These are phyloP conservation scores for Claviceps maximensis DNA, from an alignment of 2,329 filamentous ascomycete genomes.

Conservation along the genomic window DNA sequence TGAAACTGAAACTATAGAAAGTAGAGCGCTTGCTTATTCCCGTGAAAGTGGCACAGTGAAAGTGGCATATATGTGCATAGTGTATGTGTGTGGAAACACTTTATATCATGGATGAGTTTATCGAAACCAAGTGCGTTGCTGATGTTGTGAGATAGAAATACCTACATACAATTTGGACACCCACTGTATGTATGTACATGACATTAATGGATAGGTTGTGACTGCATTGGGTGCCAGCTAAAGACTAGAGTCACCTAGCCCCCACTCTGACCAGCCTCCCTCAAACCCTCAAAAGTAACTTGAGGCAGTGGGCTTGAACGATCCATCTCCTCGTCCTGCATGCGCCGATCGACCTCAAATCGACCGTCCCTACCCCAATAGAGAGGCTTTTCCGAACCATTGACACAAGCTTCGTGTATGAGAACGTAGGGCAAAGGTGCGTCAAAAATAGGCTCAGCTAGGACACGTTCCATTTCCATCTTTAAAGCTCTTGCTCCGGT, in stretches of 20 bases:
- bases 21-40: neutral
- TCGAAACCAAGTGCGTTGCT: too few relatives aligned
- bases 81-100: neutral
- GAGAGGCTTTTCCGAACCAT: conserved; percentile 42
- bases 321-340: conserved; percentile 47
- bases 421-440: conserved; percentile 64
- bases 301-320: conserved; percentile 9
- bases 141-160: too few relatives aligned
- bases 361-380: conserved; percentile 60
- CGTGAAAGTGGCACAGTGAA: neutral
- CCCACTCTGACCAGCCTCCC: conserved; percentile 34
- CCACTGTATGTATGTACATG: neutral
- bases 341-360: conserved; percentile 53
- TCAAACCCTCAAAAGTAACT: conserved; percentile 26
- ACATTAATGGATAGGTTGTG: too few relatives aligned
- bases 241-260: too few relatives aligned
- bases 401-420: conserved; percentile 56
- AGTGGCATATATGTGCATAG: too few relatives aligned
- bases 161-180: too few relatives aligned
- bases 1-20: neutral
- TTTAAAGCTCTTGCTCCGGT: conserved; percentile 72
- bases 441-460: conserved; percentile 72
- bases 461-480: conserved; percentile 66
- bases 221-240: too few relatives aligned
- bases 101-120: neutral